Percentiles rank a stretch among this genome's conserved stretches.
Conservation (phyloP, 331 rosid genomes). For the Malus hybrid region DNA sequence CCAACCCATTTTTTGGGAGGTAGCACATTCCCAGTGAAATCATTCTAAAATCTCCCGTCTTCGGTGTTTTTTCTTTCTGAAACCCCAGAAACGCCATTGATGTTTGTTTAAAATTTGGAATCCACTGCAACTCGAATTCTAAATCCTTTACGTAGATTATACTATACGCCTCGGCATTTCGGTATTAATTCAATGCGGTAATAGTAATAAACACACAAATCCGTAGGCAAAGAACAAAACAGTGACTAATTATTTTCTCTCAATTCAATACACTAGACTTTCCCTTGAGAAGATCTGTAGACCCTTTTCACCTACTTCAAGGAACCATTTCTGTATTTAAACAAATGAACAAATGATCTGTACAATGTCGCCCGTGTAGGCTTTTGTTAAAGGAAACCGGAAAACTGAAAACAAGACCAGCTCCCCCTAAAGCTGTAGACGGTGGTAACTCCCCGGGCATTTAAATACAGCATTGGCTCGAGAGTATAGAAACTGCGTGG, state of each 20-base stretch:
- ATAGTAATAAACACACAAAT: not conserved
- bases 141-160: not conserved
- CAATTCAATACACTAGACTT: slow-evolving; percentile 25
- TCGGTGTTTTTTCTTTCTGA: too few relatives aligned
- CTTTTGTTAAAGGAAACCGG: slow-evolving; percentile 2
- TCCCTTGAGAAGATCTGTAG: slow-evolving; percentile 15
- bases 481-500: slow-evolving; percentile 13
- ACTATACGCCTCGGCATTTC: not conserved
- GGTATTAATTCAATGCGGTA: not conserved
- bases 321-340: slow-evolving; percentile 22
- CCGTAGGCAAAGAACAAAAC: not conserved
- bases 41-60: too few relatives aligned
- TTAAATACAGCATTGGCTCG: slow-evolving; percentile 20
- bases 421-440: slow-evolving; percentile 36
- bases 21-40: not conserved
- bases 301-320: slow-evolving; percentile 13
- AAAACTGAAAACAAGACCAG: slow-evolving; percentile 10
- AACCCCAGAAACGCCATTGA: not conserved
- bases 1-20: not conserved
- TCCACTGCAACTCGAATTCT: too few relatives aligned
- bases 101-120: too few relatives aligned
- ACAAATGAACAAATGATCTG: slow-evolving; percentile 67
- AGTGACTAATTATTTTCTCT: slow-evolving; percentile 24
- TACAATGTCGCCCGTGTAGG: slow-evolving; percentile 38
- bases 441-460: slow-evolving; percentile 25